Base-by-base conservation (phyloP, 2,329 filamentous ascomycete genomes). In the Colletotrichum destructivum region DNA sequence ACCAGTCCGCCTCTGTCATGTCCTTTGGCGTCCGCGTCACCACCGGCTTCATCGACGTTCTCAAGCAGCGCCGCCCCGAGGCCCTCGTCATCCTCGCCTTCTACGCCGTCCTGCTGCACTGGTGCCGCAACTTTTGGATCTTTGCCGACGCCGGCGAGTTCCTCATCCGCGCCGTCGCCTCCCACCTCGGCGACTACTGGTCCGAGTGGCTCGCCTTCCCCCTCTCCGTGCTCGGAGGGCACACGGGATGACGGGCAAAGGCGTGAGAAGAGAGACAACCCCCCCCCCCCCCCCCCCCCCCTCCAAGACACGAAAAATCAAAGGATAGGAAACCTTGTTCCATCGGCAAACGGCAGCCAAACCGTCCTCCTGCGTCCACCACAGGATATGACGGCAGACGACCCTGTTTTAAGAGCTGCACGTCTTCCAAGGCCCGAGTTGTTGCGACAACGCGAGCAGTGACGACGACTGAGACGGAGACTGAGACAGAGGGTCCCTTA, bases 101-200 rank as follows among this genome's bases (percentile, higher is more conserved):
- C 74, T 88, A 87, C 69, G 85, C 85, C 13, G 81, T 87, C 4
- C 74, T 88, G 52, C 77, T 88, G n/a, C 83, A 87, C 71, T 79
- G 79, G 16, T 82, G 80, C 51, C 77, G 81, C 11, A 71, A 75
- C 5, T 76, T 79, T 46, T 87, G 85, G 82, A 72, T 82, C 47
- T 76, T 83, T 66, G 76, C 75, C 15, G 76, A 79, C 18, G 73
- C 77, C 4, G 81, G 81, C 15, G 69, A 75, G 55, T 79, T 76
- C 52, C 64, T 82, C 18, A 75, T 83, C 13, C 69, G 75, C 7
- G 74, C 73, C 11, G 72, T 79, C 46, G 66, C 76, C 3, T 63
- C 73, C 18, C 77, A 77, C 54, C 71, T 82, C 35, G 79, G 80
- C 11, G 71, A 76, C 5, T 75, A 77, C 49, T 82, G 81, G 81